Percentiles rank a stretch among this genome's conserved stretches.
phyloP scores from a whole-genome alignment of 2,329 filamentous ascomycete species.

The Akanthomyces lecanii region DNA sequence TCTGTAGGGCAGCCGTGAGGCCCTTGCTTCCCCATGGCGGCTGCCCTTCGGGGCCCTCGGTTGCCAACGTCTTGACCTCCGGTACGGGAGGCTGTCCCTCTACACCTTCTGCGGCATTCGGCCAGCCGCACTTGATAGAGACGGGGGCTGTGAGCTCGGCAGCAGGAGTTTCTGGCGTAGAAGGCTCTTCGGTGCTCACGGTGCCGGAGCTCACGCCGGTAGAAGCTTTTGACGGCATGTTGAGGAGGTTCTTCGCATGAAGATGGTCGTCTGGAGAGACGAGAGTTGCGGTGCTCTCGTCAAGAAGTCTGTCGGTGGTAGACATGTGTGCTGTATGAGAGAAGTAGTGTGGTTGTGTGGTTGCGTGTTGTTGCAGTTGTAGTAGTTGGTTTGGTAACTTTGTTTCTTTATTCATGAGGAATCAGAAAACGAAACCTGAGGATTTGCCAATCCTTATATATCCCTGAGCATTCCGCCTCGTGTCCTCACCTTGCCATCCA shows the following conservation, averaged over 20 bases:
- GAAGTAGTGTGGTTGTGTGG: background rate
- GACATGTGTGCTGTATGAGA: background rate
- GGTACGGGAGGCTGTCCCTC: background rate
- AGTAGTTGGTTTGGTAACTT: background rate
- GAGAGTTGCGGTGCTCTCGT: constrained; percentile 7
- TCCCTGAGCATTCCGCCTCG: background rate
- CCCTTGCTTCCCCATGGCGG: background rate
- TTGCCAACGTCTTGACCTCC: background rate
- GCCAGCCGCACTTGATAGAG: background rate
- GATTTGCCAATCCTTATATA: background rate
- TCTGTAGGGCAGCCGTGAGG: background rate
- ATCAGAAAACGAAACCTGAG: background rate
- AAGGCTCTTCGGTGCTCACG: constrained; percentile 2
- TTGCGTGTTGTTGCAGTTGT: background rate
- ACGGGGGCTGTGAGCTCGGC: background rate
- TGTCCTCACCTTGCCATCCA: background rate
- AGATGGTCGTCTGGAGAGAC: constrained; percentile 1
- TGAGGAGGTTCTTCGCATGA: background rate
- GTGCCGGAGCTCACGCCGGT: constrained; percentile 6
- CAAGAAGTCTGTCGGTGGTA: background rate
- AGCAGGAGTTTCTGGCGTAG: background rate
- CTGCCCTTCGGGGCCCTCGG: background rate
- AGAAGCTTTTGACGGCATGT: background rate
- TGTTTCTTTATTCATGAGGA: background rate
- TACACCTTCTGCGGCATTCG: background rate